These are phyloP conservation scores for Thielaviopsis musarum DNA, from an alignment of 2,329 filamentous ascomycete species.

Conservation along the genomic window DNA sequence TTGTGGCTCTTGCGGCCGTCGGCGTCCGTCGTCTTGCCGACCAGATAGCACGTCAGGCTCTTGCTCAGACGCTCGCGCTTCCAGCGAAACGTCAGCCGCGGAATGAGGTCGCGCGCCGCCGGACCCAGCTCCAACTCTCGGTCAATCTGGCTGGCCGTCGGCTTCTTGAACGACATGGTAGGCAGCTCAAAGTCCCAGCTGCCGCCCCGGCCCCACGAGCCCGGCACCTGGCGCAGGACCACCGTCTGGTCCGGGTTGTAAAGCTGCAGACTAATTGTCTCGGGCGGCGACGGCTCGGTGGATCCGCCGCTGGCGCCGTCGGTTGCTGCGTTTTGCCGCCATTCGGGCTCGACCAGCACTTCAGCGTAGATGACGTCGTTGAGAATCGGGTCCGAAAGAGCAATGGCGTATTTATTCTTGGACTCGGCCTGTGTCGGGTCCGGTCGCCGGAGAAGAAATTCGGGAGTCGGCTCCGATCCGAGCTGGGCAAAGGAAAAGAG, in stretches of 20 bases:
- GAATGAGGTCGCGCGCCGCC: slow-evolving; percentile 33
- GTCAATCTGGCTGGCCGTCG: slow-evolving; percentile 65
- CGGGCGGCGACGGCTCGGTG: slow-evolving; percentile 30
- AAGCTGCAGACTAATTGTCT: slow-evolving; percentile 66
- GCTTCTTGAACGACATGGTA: slow-evolving; percentile 63
- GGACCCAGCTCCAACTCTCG: slow-evolving; percentile 31
- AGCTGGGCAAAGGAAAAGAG: slow-evolving; percentile 48
- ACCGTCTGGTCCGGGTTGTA: slow-evolving; percentile 89
- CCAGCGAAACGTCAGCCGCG: slow-evolving; percentile 75
- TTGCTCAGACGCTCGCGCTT: slow-evolving; percentile 65
- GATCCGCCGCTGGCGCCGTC: slow-evolving; percentile 4
- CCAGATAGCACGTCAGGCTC: slow-evolving; percentile 78
- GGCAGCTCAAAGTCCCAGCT: slow-evolving; percentile 91
- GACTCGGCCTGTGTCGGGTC: slow-evolving; percentile 54
- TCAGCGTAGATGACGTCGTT: slow-evolving; percentile 75
- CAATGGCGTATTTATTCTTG: slow-evolving; percentile 72
- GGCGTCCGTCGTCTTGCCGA: slow-evolving; percentile 52
- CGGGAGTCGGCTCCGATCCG: slow-evolving; percentile 62
- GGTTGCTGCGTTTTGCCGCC: slow-evolving; percentile 39
- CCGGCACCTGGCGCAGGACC: slow-evolving; percentile 49
- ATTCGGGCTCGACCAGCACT: slow-evolving; percentile 68
- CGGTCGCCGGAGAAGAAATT: slow-evolving; percentile 64
- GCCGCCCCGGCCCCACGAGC: slow-evolving; percentile 64
- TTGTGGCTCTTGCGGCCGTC: slow-evolving; percentile 58
- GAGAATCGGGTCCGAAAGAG: slow-evolving; percentile 67